These are phyloP conservation scores for Ceriops tagal DNA, from an alignment of 345 rosid genomes.

Conservation along the genomic window DNA sequence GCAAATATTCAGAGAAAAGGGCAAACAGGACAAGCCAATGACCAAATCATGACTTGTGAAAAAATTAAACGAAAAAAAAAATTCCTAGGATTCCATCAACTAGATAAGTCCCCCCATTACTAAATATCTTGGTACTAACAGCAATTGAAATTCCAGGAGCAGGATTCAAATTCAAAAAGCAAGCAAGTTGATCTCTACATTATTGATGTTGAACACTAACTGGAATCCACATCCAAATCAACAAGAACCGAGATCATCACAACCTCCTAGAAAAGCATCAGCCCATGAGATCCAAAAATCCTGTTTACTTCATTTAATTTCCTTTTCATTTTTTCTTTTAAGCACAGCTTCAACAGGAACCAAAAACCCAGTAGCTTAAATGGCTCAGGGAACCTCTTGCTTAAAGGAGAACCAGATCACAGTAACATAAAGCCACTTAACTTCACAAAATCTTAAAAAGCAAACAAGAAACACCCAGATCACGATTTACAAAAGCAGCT, in stretches of 20 bases:
- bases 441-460: conserved; percentile 11
- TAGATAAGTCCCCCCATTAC: too few species aligned
- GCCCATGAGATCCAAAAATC: not conserved
- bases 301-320: not conserved
- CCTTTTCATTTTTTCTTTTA: not conserved
- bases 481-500: not conserved
- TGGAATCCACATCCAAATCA: conserved; percentile 7
- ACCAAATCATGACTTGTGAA: too few species aligned
- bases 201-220: not conserved
- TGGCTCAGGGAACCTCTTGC: not conserved
- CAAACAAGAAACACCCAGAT: conserved; percentile 14
- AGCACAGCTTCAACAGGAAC: conserved; percentile 2
- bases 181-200: too few species aligned
- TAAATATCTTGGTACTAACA: too few species aligned
- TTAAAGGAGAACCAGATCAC: conserved; percentile 20
- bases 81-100: too few species aligned
- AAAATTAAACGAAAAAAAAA: too few species aligned
- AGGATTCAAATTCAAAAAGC: too few species aligned
- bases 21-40: too few species aligned
- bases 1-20: too few species aligned
- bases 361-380: not conserved
- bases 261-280: not conserved
- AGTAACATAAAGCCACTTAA: conserved; percentile 11
- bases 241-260: conserved; percentile 8
- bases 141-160: too few species aligned